Conservation (phyloP, 306 rosid genomes). For the Sindora glabra region DNA sequence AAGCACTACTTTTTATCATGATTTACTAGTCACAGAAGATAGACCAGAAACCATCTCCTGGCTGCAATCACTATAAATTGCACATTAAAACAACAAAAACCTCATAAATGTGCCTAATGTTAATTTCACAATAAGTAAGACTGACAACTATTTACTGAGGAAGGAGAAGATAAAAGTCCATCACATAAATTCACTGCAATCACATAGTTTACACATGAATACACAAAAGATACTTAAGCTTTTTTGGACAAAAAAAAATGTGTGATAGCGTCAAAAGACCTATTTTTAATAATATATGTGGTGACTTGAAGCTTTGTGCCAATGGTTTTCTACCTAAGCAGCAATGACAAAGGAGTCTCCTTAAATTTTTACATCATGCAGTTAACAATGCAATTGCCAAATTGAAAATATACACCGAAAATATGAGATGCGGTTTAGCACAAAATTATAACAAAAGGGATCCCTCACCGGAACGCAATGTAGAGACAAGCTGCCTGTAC, state of each 20-base stretch:
- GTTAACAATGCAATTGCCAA: neutral
- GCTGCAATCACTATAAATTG: neutral
- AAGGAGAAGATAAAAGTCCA: no score
- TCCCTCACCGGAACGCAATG: constrained; percentile 69
- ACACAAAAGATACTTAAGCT: neutral
- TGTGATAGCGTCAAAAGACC: no score
- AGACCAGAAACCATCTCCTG: neutral
- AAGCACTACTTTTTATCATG: no score
- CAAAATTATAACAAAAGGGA: neutral
- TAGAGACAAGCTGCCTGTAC: constrained; percentile 81
- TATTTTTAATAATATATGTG: no score
- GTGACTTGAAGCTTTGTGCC: neutral
- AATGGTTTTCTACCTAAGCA: neutral
- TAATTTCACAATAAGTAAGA: no score
- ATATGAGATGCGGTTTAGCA: neutral
- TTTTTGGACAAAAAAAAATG: no score
- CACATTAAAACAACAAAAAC: neutral
- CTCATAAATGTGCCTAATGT: neutral
- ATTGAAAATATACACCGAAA: neutral
- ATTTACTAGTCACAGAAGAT: neutral
- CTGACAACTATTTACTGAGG: no score
- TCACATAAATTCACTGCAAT: neutral
- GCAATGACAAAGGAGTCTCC: neutral
- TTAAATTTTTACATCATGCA: neutral
- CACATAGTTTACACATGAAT: neutral